A percentile compares a stretch with the other conserved stretches of the same genome.
Conservation (phyloP, 768 basidiomycete genomes). For the Collybia mongolica region DNA sequence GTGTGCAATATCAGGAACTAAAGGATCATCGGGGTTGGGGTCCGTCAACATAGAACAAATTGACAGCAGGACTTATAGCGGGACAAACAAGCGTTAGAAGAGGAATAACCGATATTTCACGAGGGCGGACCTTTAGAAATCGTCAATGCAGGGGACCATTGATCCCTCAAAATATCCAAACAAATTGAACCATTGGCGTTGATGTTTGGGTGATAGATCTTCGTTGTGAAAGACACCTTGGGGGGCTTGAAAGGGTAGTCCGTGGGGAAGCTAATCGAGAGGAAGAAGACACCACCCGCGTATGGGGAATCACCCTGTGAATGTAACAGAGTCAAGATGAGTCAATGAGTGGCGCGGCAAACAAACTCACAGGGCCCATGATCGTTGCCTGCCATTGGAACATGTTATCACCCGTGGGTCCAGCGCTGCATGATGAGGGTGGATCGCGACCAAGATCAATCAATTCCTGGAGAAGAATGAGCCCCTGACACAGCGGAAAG, state of each 20-base stretch:
- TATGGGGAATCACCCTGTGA: slow-evolving; percentile 93
- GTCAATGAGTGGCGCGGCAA: slow-evolving; percentile 17
- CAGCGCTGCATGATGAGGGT: slow-evolving; percentile 98
- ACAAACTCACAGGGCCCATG: slow-evolving; percentile 91
- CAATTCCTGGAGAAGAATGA: slow-evolving; percentile 72
- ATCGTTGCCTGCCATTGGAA: slow-evolving; percentile 99
- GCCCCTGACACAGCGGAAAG: slow-evolving; percentile 12
- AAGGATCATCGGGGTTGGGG: slow-evolving; percentile 98
- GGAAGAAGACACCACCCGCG: slow-evolving; percentile 98
- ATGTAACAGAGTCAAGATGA: slow-evolving; percentile 18
- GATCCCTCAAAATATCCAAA: slow-evolving; percentile 96
- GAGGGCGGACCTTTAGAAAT: slow-evolving; percentile 87
- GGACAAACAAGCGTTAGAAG: neutral
- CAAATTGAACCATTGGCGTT: slow-evolving; percentile 99
- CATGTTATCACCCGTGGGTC: slow-evolving; percentile 96
- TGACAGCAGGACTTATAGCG: slow-evolving; percentile 77
- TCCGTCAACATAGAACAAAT: slow-evolving; percentile 99
- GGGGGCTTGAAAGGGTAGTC: slow-evolving; percentile 99
- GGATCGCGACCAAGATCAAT: slow-evolving; percentile 99
- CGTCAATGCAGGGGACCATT: slow-evolving; percentile 98
- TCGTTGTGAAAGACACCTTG: slow-evolving; percentile 99
- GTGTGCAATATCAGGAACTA: slow-evolving; percentile 98
- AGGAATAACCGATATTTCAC: neutral
- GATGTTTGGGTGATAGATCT: slow-evolving; percentile 99
- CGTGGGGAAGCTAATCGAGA: slow-evolving; percentile 89